Evolutionary conservation across 2,329 filamentous ascomycete species (phyloP).

Genomic region (Chrysosporium keratinophilum): DNA sequence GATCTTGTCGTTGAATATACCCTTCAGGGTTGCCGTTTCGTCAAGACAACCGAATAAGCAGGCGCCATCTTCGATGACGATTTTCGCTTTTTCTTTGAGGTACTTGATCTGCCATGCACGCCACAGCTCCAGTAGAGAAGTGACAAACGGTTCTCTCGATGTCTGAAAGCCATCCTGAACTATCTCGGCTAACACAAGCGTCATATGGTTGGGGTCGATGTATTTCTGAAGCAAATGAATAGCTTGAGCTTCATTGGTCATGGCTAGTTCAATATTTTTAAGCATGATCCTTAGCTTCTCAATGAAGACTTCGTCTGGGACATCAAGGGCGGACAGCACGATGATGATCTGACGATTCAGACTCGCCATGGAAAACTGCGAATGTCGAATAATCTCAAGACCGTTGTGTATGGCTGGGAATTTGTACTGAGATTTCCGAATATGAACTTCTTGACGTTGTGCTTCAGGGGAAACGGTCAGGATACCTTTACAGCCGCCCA

Average conservation of each 20-base stretch:
- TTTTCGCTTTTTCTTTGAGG: constrained; percentile 84
- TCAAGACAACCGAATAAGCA: constrained; percentile 84
- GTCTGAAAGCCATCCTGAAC: constrained; percentile 70
- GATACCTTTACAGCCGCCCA: constrained; percentile 87
- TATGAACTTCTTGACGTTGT: constrained; percentile 57
- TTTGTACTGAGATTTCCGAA: constrained; percentile 79
- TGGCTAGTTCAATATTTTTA: constrained; percentile 56
- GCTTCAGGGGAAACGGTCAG: constrained; percentile 63
- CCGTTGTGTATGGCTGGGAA: constrained; percentile 61
- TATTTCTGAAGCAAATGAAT: constrained; percentile 59
- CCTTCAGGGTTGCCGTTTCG: constrained; percentile 65
- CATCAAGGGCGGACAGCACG: constrained; percentile 68
- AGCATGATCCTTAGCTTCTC: constrained; percentile 59
- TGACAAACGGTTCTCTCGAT: constrained; percentile 65
- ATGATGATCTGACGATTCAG: constrained; percentile 85
- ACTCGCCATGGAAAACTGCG: constrained; percentile 63
- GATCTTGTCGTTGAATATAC: constrained; percentile 51
- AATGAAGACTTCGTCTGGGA: constrained; percentile 57
- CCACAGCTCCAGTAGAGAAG: constrained; percentile 73
- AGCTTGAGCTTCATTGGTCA: constrained; percentile 55
- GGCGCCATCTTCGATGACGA: constrained; percentile 70
- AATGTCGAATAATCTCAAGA: constrained; percentile 76
- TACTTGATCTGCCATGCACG: constrained; percentile 78
- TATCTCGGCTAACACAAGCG: constrained; percentile 62
- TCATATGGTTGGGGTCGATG: constrained; percentile 77